Evolutionary conservation across 2,329 filamentous ascomycete species (phyloP), one percentile per base, ranked within the genome.

Genomic region (Trichoderma hamatum): DNA sequence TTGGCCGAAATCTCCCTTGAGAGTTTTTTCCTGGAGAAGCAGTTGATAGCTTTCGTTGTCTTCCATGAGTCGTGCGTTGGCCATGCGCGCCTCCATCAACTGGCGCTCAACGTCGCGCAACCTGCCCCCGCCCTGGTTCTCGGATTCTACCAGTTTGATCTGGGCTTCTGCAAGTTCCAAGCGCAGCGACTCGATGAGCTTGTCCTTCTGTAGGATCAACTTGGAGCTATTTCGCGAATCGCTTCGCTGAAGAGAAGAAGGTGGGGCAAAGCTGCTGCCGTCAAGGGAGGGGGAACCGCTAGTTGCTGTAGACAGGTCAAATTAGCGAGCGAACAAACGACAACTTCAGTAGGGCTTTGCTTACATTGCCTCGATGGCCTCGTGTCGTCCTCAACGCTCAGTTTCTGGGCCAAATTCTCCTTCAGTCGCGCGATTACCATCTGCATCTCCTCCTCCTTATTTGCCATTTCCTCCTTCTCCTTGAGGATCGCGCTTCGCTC

Each of bases 1-100:
- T 77, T 91, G 93, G 75, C 88, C 87, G 78, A 97, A 95, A 77
- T 98, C 95, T 34, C 96, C 96, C 77, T 96, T 97, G 69, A 99
- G 86, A 1, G 96, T 98, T 84, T 94, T 95, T 80, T 98, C 94
- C 76, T 94, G 93, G 28, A 99, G 88, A 21, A 99, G 88, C 46
- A 98, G 87, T 80, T 98, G 95, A 81, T 97, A 99, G 81, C 94
- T 97, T 81, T 99, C 96, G 76, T 98, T 98, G 80, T 99, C 96
- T 81, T 99, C 96, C 92, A 97, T 96, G 72, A 99, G 84, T 56
- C 94, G 89, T 69, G 96, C 96, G 77, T 98, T 99, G 73, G 94
- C 92, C 91, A 98, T 96, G 75, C 94, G 93, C 49, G 93, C 91
- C 77, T 98, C 95, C 81, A 97, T 89, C 64, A 98, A 87, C 72